Base-by-base conservation (phyloP, 441 rosid species). In the Euphorbia schlechtendalii region DNA sequence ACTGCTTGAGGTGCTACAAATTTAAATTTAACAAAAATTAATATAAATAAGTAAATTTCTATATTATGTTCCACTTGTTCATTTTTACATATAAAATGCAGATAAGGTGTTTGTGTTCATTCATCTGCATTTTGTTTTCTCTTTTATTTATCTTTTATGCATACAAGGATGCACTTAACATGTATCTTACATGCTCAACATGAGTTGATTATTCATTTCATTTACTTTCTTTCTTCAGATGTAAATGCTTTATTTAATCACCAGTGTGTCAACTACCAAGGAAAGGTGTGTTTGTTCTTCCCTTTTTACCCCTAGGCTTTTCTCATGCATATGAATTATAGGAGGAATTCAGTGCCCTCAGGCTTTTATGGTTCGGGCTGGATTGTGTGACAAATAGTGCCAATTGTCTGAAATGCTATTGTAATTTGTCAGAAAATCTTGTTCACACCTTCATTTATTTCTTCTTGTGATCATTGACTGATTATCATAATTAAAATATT, bases 221-320 rank as follows among this genome's bases (percentile, higher is more conserved):
- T 41, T 24, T 64, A 24, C 34, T 63, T 73, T 76, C 46, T 51
- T 53, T 22, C 73, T 73, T 58, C 92, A 92, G 98, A 89, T 62
- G 85, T 92, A 73, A 89, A 83, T 78, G 82, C 83, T 56, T 77
- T 84, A 66, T 92, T 88, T 80, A 89, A 77, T 81, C 86, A 63
- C 68, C 82, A 74, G 34, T 89, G 91, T 65, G 48, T 76, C 54
- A 92, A 88, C 78, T 84, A 89, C 70, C 71, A 75, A 75, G 98
- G 98, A 76, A 92, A 89, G 93, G 98, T 92, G 59, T 5, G 81
- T 64, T 68, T 58, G 28, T 46, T 53, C 34, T 38, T 57, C 54
- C 65, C 3, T 57, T 63, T 54, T 9, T 43, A 46, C 53, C 61
- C 46, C 20, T 68, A 13, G 66, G 54, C 49, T 65, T 49, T 48